Conservation (phyloP, 163 green algal species). For the Scenedesmus sp. region DNA sequence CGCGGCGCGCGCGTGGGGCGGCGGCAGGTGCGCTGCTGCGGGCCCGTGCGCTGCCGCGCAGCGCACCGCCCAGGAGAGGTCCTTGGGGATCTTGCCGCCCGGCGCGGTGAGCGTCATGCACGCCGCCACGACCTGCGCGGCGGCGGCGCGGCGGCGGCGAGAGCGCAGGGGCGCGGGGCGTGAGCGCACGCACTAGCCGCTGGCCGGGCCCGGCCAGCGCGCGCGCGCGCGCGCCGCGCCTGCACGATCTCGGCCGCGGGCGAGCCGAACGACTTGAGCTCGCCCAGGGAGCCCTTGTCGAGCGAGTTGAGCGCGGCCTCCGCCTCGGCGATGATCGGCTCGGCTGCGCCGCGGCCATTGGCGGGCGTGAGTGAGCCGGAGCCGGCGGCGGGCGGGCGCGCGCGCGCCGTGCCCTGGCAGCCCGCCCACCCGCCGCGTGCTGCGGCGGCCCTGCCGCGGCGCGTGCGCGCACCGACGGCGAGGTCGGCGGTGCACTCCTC, state of each 20-base stretch:
- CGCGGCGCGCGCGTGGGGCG: neutral
- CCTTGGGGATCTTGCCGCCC: conserved; percentile 91
- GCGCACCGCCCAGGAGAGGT: conserved; percentile 90
- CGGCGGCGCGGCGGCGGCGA: neutral
- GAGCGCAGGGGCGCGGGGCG: too few relatives aligned
- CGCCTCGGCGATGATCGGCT: conserved; percentile 92
- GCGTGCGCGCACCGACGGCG: conserved; percentile 20
- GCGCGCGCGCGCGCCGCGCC: conserved; percentile 34
- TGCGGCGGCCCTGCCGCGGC: neutral
- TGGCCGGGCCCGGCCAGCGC: too few relatives aligned
- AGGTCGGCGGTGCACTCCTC: conserved; percentile 87
- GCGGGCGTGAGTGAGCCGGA: too few relatives aligned
- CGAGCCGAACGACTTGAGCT: conserved; percentile 95
- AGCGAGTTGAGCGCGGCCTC: conserved; percentile 90
- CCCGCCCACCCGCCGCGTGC: too few relatives aligned
- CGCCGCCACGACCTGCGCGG: conserved; percentile 75
- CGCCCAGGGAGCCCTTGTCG: conserved; percentile 88
- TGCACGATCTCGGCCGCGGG: conserved; percentile 88
- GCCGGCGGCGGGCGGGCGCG: too few relatives aligned
- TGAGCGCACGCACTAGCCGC: too few relatives aligned
- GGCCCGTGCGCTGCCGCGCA: too few relatives aligned
- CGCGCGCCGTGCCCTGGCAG: too few relatives aligned
- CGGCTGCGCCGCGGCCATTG: conserved; percentile 65
- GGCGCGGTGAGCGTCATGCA: conserved; percentile 90
- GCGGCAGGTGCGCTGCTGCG: neutral